Evolutionary conservation across 345 rosid species (phyloP).

Genomic region (Camelina sativa): DNA sequence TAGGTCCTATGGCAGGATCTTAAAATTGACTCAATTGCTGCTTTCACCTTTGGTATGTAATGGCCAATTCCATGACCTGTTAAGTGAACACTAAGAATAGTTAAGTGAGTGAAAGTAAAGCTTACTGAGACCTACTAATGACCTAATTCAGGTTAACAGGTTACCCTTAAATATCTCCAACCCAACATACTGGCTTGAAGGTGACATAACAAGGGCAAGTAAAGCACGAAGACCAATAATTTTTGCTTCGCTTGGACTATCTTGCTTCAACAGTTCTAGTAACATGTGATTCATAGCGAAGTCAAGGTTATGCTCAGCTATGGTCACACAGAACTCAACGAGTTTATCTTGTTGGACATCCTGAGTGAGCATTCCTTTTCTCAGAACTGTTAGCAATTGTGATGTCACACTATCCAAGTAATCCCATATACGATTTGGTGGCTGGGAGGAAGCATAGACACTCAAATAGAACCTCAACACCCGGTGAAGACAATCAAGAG

Average conservation of each 20-base stretch:
- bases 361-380: constrained; percentile 94
- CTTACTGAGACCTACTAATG: constrained; percentile 15
- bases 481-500: constrained; percentile 95
- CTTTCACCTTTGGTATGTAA: constrained; percentile 96
- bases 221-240: constrained; percentile 97
- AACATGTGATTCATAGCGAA: constrained; percentile 99
- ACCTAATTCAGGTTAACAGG: constrained; percentile 35
- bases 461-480: constrained; percentile 94
- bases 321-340: constrained; percentile 95
- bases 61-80: constrained; percentile 87
- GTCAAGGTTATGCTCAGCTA: constrained; percentile 99
- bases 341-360: constrained; percentile 98
- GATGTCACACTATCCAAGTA: constrained; percentile 96
- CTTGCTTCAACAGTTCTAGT: constrained; percentile 92
- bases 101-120: constrained; percentile 17
- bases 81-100: constrained; percentile 42
- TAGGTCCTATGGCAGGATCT: constrained; percentile 86
- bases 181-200: constrained; percentile 83
- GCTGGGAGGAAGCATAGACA: constrained; percentile 92
- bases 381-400: constrained; percentile 84
- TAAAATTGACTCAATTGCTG: constrained; percentile 93
- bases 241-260: constrained; percentile 94
- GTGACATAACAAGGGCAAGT: constrained; percentile 92
- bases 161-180: constrained; percentile 91
- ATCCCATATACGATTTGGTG: constrained; percentile 97